A percentile compares a stretch with the other conserved stretches of the same genome.
Evolutionary conservation across 805 yeast species (phyloP).

Genomic region (Candida arabinofermentans): DNA sequence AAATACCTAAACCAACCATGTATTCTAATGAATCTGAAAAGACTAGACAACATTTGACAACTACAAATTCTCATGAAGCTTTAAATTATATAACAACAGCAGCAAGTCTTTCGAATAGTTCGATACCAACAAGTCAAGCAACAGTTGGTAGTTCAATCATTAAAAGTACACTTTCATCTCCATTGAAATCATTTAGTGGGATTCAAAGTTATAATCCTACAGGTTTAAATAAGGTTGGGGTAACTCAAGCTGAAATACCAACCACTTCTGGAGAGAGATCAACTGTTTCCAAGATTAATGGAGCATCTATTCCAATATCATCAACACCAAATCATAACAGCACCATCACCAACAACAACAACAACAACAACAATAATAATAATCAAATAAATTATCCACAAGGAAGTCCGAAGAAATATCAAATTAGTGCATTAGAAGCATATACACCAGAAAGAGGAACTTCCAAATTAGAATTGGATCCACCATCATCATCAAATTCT

Average conservation of each 20-base stretch:
- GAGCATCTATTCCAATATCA: too few relatives aligned
- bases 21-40: too few relatives aligned
- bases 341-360: not conserved
- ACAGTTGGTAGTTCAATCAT: conserved; percentile 1
- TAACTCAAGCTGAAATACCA: too few relatives aligned
- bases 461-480: conserved; percentile 24
- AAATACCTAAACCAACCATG: too few relatives aligned
- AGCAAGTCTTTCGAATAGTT: conserved; percentile 18
- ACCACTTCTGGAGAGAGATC: too few relatives aligned
- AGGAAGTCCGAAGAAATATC: conserved; percentile 36
- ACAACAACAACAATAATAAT: not conserved
- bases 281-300: too few relatives aligned
- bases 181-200: conserved; percentile 14
- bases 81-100: conserved; percentile 27
- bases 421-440: conserved; percentile 53
- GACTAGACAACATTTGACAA: too few relatives aligned
- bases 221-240: too few relatives aligned
- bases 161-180: conserved; percentile 18
- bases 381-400: conserved; percentile 8
- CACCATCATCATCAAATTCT: conserved; percentile 30
- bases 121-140: conserved; percentile 6
- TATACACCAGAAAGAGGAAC: conserved; percentile 61
- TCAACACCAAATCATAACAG: too few relatives aligned
- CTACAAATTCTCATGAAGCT: conserved; percentile 24
- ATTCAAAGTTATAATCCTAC: conserved; percentile 11